A percentile compares a stretch with the other conserved stretches of the same genome.
These are phyloP conservation scores for Lantana camara DNA, from an alignment of 257 asterid genomes.

Conservation along the genomic window DNA sequence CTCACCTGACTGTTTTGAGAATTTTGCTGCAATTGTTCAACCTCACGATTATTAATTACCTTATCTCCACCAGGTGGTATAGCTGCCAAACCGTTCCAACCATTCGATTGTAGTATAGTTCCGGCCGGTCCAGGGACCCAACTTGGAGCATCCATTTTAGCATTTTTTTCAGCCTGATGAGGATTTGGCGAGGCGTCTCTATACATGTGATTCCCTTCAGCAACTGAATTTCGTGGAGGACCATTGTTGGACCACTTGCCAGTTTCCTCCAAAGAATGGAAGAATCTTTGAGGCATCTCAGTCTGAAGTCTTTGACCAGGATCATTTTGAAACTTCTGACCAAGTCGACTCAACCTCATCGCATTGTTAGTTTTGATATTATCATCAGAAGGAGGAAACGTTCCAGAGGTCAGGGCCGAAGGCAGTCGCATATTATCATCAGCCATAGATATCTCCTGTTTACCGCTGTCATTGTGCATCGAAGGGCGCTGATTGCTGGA, in stretches of 20 bases:
- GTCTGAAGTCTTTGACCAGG: constrained; percentile 36
- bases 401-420: constrained; percentile 39
- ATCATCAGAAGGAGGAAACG: constrained; percentile 28
- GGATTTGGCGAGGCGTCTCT: constrained; percentile 46
- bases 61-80: constrained; percentile 49
- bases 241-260: constrained; percentile 43
- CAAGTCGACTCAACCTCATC: constrained; percentile 48
- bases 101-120: constrained; percentile 46
- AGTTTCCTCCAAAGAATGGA: constrained; percentile 41
- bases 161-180: constrained; percentile 40
- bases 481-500: constrained; percentile 43
- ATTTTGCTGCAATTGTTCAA: constrained; percentile 41
- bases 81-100: constrained; percentile 55
- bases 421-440: constrained; percentile 32
- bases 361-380: constrained; percentile 31
- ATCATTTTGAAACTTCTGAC: constrained; percentile 41
- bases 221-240: constrained; percentile 36
- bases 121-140: constrained; percentile 46
- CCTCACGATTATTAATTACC: constrained; percentile 33
- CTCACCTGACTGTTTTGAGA: constrained; percentile 41
- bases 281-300: constrained; percentile 49
- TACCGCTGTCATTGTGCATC: constrained; percentile 37
- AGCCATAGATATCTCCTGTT: constrained; percentile 34
- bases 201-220: constrained; percentile 41
- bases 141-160: constrained; percentile 31